Conservation (phyloP, 495 filamentous ascomycete genomes). For the Tetracladium marchalianum region DNA sequence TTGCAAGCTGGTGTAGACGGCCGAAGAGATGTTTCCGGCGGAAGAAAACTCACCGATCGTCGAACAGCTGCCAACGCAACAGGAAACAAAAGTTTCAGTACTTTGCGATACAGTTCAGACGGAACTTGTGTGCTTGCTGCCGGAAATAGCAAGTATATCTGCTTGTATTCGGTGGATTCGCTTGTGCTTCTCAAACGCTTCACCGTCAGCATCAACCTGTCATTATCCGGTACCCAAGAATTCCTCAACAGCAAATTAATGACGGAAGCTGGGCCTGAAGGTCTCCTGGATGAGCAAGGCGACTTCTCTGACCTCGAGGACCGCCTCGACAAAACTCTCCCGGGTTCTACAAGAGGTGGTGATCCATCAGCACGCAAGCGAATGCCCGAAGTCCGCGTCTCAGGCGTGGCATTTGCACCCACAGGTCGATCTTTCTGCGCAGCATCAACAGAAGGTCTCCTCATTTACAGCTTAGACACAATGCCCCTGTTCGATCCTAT, state of each 20-base stretch:
- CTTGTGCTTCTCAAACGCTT: conserved; percentile 89
- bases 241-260: conserved; percentile 85
- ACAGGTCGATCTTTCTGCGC: conserved; percentile 87
- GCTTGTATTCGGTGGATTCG: conserved; percentile 82
- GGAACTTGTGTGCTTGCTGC: conserved; percentile 82
- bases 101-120: conserved; percentile 82
- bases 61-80: conserved; percentile 82
- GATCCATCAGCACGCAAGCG: conserved; percentile 69
- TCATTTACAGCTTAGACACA: conserved; percentile 84
- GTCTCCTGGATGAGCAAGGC: conserved; percentile 73
- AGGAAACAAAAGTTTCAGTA: conserved; percentile 82
- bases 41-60: conserved; percentile 76
- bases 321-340: conserved; percentile 73
- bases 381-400: conserved; percentile 77
- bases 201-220: conserved; percentile 87
- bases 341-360: conserved; percentile 71
- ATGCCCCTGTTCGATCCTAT: conserved; percentile 84
- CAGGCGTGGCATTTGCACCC: conserved; percentile 76
- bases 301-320: conserved; percentile 85
- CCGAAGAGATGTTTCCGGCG: conserved; percentile 85
- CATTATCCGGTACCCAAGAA: conserved; percentile 90
- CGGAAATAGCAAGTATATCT: conserved; percentile 96
- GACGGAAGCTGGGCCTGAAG: conserved; percentile 81
- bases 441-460: conserved; percentile 84
- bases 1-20: conserved; percentile 77